Evolutionary conservation across 352 stramenopile genomes (phyloP), one percentile per base, ranked within the genome.

Genomic region (Globisporangium echinulatum): DNA sequence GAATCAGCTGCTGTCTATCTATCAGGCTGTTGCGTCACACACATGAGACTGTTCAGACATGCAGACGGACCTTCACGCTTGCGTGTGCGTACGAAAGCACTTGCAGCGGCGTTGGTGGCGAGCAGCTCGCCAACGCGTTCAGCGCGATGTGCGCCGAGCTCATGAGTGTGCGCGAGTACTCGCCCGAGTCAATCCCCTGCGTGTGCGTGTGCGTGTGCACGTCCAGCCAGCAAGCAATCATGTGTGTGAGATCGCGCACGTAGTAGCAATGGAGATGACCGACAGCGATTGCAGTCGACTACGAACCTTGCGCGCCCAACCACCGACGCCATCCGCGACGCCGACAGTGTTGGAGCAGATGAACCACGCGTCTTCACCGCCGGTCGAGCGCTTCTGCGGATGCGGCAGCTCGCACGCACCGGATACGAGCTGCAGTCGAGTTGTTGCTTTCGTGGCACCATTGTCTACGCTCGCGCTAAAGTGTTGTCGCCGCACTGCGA

Each of bases 331-430:
- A 62, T 96, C 87, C 19, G 86, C 85, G 14, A 96, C 86, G 63
- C 85, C 87, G 7, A 96, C 74, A 6, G 80, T 87, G 54, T 87
- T 82, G 36, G 70, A 72, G 50, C 72, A 75, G 37, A 94, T 79
- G 59, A 96, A 96, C 72, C 79, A 92, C 53, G 86, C 84, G 59
- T 96, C 87, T 52, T 96, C 87, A 33, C 87, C 87, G 43, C 83
- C 83, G 40, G 85, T 92, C 9, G 80, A 67, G 51, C 80, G 75
- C 62, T 96, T 96, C 67, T 93, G 78, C 7, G 87, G 83, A 52
- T 96, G 87, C 58, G 87, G 85, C 48, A 96, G 68, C 46, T 77
- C 76, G 51, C 80, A 92, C n/a, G 70, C 78, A 17, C 82, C 78
- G 25, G 82, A 88, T 36, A 87, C 64, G 3, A 92, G 71, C 19